Percentiles rank a stretch among this genome's conserved stretches.
These are phyloP conservation scores for Macrocystidia cucumis DNA, from an alignment of 1,284 basidiomycete genomes.

Conservation along the genomic window DNA sequence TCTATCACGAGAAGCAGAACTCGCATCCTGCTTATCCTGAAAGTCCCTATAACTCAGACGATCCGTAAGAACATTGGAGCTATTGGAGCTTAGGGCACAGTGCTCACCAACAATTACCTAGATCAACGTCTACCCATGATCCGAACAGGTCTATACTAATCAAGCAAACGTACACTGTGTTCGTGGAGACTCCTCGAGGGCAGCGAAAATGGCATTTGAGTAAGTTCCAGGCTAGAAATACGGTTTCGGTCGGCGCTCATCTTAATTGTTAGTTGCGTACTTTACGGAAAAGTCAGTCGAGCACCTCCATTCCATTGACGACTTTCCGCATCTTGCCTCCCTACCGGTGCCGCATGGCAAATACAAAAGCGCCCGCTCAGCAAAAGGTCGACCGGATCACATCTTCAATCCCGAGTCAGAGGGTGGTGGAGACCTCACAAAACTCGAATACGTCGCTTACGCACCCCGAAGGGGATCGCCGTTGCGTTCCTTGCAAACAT, in stretches of 20 bases:
- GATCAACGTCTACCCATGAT: constrained; percentile 22
- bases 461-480: constrained; percentile 20
- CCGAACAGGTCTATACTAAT: constrained; percentile 38
- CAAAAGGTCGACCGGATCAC: constrained; percentile 44
- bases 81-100: constrained; percentile 1
- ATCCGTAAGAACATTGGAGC: constrained; percentile 20
- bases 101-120: constrained; percentile 10
- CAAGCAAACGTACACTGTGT: constrained; percentile 77
- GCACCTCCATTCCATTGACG: constrained; percentile 50
- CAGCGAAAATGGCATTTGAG: constrained; percentile 80
- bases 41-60: constrained; percentile 29
- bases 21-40: constrained; percentile 39
- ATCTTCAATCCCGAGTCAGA: constrained; percentile 34
- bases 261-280: constrained; percentile 53
- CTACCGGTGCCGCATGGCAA: constrained; percentile 55
- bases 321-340: constrained; percentile 47
- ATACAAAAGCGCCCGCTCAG: constrained; percentile 62
- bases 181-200: constrained; percentile 54
- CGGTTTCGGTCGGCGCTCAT: too few relatives aligned
- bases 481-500: constrained; percentile 14
- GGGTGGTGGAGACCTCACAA: constrained; percentile 25
- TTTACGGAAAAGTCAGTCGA: constrained; percentile 63
- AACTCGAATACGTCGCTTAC: constrained; percentile 35
- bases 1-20: constrained; percentile 65
- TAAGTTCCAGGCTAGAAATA: constrained; percentile 24